A percentile compares a stretch with the other conserved stretches of the same genome.
phyloP scores from a whole-genome alignment of 164 flowering plant species.

The Annona cherimola region DNA sequence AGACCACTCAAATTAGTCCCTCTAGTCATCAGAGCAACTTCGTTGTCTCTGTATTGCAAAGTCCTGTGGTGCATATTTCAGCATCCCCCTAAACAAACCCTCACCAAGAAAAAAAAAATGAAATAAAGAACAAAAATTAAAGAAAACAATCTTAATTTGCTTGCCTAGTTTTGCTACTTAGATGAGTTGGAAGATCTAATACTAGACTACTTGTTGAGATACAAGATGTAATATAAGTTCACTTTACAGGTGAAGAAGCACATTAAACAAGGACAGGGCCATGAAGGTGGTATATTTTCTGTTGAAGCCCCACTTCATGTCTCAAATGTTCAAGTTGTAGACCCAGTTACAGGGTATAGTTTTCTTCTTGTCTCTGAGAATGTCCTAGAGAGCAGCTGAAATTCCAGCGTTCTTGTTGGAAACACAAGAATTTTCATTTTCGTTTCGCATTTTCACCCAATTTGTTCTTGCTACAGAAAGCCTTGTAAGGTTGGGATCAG shows the following conservation, averaged over 20 bases:
- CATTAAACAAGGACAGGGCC: conserved; percentile 87
- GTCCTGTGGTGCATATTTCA: too few relatives aligned
- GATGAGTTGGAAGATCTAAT: background rate
- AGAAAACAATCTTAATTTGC: background rate
- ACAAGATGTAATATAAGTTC: background rate
- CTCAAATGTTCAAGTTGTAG: conserved; percentile 90
- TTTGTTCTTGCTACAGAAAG: conserved; percentile 38
- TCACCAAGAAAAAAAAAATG: too few relatives aligned
- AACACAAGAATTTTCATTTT: too few relatives aligned
- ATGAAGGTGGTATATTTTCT: conserved; percentile 95
- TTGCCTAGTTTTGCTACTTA: background rate
- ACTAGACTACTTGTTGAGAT: too few relatives aligned
- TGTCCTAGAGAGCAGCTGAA: background rate
- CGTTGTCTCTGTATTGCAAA: too few relatives aligned
- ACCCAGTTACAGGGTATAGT: conserved; percentile 71
- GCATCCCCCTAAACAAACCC: too few relatives aligned
- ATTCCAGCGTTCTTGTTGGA: too few relatives aligned
- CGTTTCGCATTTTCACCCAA: too few relatives aligned
- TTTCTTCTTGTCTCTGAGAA: background rate
- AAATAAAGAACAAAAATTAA: too few relatives aligned
- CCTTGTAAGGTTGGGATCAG: conserved; percentile 73
- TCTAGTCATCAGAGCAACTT: too few relatives aligned
- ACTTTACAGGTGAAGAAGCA: conserved; percentile 78
- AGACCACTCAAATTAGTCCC: too few relatives aligned
- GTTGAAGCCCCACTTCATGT: conserved; percentile 97